phyloP scores from a whole-genome alignment of 2,329 filamentous ascomycete genomes.

The Teratosphaeria pseudoeucalypti region DNA sequence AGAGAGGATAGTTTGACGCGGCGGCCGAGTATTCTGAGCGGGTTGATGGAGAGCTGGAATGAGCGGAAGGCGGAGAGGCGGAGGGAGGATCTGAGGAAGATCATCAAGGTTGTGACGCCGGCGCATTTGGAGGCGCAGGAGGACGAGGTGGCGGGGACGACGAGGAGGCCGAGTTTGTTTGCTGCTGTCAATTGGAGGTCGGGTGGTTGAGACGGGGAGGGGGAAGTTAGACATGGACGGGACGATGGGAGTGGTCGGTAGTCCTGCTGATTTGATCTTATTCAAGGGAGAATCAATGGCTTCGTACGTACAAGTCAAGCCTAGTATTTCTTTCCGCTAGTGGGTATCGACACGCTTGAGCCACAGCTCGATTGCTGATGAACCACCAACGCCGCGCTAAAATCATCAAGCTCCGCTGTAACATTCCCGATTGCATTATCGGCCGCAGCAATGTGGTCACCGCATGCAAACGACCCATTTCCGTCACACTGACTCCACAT shows the following conservation, averaged over 20 bases:
- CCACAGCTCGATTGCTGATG: not conserved
- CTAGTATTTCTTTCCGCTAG: not conserved
- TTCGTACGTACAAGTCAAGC: not conserved
- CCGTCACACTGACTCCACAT: not conserved
- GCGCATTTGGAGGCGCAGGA: not conserved
- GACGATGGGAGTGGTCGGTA: no score
- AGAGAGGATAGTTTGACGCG: constrained; percentile 2
- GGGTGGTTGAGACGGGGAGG: not conserved
- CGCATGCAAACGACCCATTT: not conserved
- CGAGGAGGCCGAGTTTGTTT: not conserved
- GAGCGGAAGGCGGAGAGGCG: constrained; percentile 20
- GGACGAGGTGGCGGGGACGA: not conserved
- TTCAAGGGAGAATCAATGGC: not conserved
- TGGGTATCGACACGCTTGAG: not conserved
- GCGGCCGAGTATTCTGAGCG: constrained; percentile 4
- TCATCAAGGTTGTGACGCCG: constrained; percentile 20
- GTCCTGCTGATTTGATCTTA: no score
- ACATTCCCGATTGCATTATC: not conserved
- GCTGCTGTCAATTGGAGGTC: not conserved
- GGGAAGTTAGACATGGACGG: not conserved
- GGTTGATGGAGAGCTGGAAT: constrained; percentile 13
- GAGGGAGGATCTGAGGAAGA: constrained; percentile 23
- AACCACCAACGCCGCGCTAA: not conserved
- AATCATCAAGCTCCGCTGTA: not conserved
- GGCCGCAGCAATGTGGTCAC: not conserved